Evolutionary conservation across 805 yeast genomes (phyloP).

Genomic region (Starmerella asiatica): DNA sequence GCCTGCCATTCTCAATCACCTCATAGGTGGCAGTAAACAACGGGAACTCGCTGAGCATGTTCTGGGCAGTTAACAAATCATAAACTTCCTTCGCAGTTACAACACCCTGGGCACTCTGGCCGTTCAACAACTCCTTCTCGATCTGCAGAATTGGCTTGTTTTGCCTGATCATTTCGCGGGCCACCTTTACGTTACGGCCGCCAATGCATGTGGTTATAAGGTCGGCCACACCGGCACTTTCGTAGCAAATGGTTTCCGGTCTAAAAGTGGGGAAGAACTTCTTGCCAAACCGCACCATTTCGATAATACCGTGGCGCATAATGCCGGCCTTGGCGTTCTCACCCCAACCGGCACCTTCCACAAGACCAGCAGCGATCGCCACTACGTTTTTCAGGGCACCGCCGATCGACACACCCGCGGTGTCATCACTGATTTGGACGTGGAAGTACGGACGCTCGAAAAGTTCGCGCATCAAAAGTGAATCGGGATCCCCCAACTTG

Average conservation of each 20-base stretch:
- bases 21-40: conserved; percentile 66
- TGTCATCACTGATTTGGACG: conserved; percentile 81
- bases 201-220: conserved; percentile 95
- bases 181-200: conserved; percentile 92
- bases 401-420: conserved; percentile 89
- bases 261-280: conserved; percentile 64
- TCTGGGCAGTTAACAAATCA: conserved; percentile 47
- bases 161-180: conserved; percentile 68
- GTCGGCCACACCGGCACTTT: conserved; percentile 96
- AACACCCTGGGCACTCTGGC: conserved; percentile 94
- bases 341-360: conserved; percentile 98
- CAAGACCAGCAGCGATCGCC: conserved; percentile 94
- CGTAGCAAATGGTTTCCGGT: conserved; percentile 75
- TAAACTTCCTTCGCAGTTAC: conserved; percentile 84
- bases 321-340: conserved; percentile 96
- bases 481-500: conserved; percentile 61
- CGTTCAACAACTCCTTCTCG: conserved; percentile 76
- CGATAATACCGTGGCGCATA: conserved; percentile 89
- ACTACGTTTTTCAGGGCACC: conserved; percentile 96
- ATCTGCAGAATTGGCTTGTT: conserved; percentile 66
- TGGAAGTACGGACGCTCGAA: conserved; percentile 99
- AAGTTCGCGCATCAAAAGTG: conserved; percentile 54
- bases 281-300: conserved; percentile 75
- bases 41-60: conserved; percentile 60
- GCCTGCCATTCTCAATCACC: conserved; percentile 61